Evolutionary conservation across 331 rosid species (phyloP), one percentile per base, ranked within the genome.

Genomic region (Quercus tomentella): DNA sequence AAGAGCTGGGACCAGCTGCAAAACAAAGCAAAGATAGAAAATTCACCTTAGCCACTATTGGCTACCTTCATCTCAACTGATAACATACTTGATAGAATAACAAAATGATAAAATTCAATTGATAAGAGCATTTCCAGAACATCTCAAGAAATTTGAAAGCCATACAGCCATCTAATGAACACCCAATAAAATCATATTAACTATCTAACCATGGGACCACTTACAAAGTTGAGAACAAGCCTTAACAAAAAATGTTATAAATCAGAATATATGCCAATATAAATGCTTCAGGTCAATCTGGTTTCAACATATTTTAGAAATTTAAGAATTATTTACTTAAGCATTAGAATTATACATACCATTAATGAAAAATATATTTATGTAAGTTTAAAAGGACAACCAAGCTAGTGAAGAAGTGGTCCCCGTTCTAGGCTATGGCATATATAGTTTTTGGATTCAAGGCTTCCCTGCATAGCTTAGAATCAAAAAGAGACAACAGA

Each of bases 1-100:
- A 94, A 87, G 77, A 90, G 86, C 80, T 94, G 98, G 72, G 98
- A 90, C 96, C 97, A 94, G 86, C 98, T 92, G 92, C 89, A 85
- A 91, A 83, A 85, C 76, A 86, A 87, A 72, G 73, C 62, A 78
- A 51, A 61, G 75, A 76, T 31, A 72, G 63, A 43, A 58, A 66
- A 12, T 12, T 66, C 43, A 81, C 9, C 25, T 58, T 75, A 84
- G 78, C 79, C 79, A 79, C 43, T 79, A 76, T 74, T 75, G 68
- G 69, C 49, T 63, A 85, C 65, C 77, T 49, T 79, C 79, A 65
- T 66, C 37, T 79, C 82, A 84, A 81, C 60, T 57, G 37, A 52
- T 51, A 80, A 56, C 72, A 83, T 41, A 62, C 69, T 75, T 49
- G 79, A 37, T 18, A 71, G 58, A 79, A 65, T 35, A 81, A 60